Evolutionary conservation across 2,329 filamentous ascomycete species (phyloP).

Genomic region (Thielaviopsis euricoi): DNA sequence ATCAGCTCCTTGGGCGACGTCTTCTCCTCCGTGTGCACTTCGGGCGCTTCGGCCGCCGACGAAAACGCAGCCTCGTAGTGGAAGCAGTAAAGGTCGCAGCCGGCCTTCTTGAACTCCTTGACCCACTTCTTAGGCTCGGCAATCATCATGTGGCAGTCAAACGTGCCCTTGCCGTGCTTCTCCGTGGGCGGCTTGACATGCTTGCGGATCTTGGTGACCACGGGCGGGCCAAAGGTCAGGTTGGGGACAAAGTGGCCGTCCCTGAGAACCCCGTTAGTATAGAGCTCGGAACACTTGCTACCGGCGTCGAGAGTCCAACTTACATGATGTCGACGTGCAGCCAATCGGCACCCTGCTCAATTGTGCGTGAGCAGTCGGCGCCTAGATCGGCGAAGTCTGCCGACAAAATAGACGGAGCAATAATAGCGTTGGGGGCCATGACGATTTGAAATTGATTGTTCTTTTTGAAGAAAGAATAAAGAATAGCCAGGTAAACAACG

Average conservation of each 20-base stretch:
- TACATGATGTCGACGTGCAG: conserved; percentile 86
- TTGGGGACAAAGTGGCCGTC: conserved; percentile 98
- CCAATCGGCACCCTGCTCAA: conserved; percentile 78
- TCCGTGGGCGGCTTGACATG: conserved; percentile 63
- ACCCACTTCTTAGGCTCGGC: conserved; percentile 99
- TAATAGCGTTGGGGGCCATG: conserved; percentile 86
- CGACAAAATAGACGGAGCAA: conserved; percentile 94
- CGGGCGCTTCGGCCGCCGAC: conserved; percentile 66
- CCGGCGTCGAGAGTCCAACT: conserved; percentile 13
- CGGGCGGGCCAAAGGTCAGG: conserved; percentile 88
- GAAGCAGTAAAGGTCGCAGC: conserved; percentile 98
- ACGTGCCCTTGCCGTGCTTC: conserved; percentile 67
- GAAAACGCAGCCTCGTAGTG: conserved; percentile 95
- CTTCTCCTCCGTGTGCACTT: conserved; percentile 47
- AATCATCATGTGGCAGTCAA: conserved; percentile 99
- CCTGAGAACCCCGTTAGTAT: conserved; percentile 32
- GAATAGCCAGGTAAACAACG: background rate
- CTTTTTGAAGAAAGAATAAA: background rate
- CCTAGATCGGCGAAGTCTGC: conserved; percentile 88
- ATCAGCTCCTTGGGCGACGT: conserved; percentile 78
- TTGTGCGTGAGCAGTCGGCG: conserved; percentile 71
- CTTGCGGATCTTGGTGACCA: conserved; percentile 81
- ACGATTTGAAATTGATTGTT: conserved; percentile 14
- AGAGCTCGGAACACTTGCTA: background rate
- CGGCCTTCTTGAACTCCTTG: conserved; percentile 80